Evolutionary conservation across 2,329 filamentous ascomycete genomes (phyloP), one percentile per base, ranked within the genome.

Genomic region (Exophiala dermatitidis): DNA sequence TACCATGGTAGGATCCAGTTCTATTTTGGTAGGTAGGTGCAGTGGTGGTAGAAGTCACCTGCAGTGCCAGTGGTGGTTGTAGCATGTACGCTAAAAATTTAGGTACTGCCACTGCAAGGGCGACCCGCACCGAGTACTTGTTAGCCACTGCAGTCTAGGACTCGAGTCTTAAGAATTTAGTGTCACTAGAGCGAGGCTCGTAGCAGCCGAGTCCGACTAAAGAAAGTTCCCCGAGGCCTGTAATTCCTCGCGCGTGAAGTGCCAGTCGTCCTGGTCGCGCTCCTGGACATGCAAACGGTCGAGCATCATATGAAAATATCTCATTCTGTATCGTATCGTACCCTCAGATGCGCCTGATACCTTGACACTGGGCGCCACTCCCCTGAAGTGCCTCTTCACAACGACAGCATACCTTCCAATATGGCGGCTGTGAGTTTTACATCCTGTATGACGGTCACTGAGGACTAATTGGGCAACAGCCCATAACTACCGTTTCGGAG

Each of bases 401-500:
- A 5, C 12, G 10, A 9, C 30, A 19, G 19, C 12, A 8, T 5
- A 19, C 41, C 19, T 7, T 32, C 29, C 44, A 52, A 45, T 5
- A 60, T 60, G 58, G 57, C 58, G n/a, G 56, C 58, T 3, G 58
- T 60, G 44, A 46, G 58, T 49, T 6, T 44, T 47, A 9, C 34
- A 19, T 12, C 12, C 9, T 26, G 9, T 8, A 5, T 30, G 2
- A 26, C 10, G n/a, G 32, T 29, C 19, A 26, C 38, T 10, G 33
- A 32, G 8, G 33, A 48, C 53, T 60, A 46, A 60, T 31, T 37
- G 6, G n/a, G 42, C 34, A 7, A 3, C 54, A 82, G 80, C 72
- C 74, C 67, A 88, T 88, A 64, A 83, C 83, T 56, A 97, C 93
- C 65, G 84, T 97, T 71, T 88, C 90, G 68, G 91, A 97, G 79